phyloP scores from a whole-genome alignment of 768 basidiomycete genomes.

The Baorangia bicolor region DNA sequence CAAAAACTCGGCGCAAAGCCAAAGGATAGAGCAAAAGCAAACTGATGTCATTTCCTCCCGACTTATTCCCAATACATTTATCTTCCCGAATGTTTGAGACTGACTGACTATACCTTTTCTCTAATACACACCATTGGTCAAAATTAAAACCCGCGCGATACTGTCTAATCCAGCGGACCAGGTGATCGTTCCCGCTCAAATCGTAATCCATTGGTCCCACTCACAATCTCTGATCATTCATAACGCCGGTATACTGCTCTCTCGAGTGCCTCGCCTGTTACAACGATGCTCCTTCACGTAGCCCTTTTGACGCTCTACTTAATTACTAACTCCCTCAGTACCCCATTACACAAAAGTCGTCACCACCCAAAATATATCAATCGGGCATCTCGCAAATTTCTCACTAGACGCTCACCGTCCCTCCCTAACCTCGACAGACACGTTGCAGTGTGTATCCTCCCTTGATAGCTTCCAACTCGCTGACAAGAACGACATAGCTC shows the following conservation, averaged over 20 bases:
- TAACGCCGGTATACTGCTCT: not conserved
- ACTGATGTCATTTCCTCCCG: constrained; percentile 1
- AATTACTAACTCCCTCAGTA: constrained; percentile 2
- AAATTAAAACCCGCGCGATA: constrained; percentile 1
- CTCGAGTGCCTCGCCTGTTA: not conserved
- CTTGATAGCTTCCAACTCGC: not conserved
- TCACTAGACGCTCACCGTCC: not conserved
- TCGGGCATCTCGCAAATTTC: not conserved
- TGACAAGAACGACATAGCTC: constrained; percentile 12
- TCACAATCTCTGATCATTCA: constrained; percentile 8
- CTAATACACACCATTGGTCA: constrained; percentile 22
- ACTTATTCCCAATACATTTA: not conserved
- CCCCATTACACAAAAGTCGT: constrained; percentile 8
- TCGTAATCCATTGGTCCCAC: constrained; percentile 7
- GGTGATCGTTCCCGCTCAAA: not conserved
- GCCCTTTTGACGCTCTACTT: constrained; percentile 10
- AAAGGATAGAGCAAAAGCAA: constrained; percentile 29
- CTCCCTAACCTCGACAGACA: not conserved
- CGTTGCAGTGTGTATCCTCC: constrained; percentile 7
- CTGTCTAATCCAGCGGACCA: not conserved
- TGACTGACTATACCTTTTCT: not conserved
- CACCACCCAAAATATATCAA: not conserved
- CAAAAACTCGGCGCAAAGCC: constrained; percentile 36
- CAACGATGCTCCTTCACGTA: constrained; percentile 12
- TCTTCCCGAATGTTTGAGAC: not conserved